phyloP scores from a whole-genome alignment of 2,329 filamentous ascomycete species.

The Xylariaceae sp. region DNA sequence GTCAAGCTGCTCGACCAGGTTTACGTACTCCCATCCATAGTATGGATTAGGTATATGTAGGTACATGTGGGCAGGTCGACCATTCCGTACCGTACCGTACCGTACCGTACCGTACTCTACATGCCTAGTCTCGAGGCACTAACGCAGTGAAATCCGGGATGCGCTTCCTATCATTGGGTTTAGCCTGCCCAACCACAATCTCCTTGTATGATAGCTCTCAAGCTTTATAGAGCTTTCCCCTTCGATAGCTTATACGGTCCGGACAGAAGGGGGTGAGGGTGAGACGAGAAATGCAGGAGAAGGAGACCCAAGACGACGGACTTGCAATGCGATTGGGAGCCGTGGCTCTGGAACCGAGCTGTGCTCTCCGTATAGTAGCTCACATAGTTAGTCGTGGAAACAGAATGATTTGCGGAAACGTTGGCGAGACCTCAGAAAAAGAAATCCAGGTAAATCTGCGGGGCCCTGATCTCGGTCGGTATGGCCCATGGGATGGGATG shows the following conservation, averaged over 20 bases:
- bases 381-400: no score
- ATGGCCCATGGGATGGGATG: no score
- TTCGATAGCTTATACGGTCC: not conserved
- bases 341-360: not conserved
- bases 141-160: not conserved
- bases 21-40: no score
- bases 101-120: no score
- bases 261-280: not conserved
- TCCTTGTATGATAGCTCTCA: not conserved
- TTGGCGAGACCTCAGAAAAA: not conserved
- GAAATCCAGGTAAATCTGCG: not conserved
- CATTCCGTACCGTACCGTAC: no score
- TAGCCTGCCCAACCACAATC: not conserved
- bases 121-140: not conserved
- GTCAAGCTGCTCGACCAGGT: no score
- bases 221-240: not conserved
- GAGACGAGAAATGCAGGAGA: not conserved
- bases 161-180: not conserved
- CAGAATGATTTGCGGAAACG: not conserved
- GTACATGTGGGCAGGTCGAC: no score
- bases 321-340: not conserved
- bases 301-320: not conserved
- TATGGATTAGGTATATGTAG: no score
- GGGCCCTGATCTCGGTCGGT: not conserved
- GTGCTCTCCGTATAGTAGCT: not conserved